A percentile compares a stretch with the other conserved stretches of the same genome.
Evolutionary conservation across 129 eudicot genomes (phyloP).

Genomic region (Helichrysum umbraculigerum): DNA sequence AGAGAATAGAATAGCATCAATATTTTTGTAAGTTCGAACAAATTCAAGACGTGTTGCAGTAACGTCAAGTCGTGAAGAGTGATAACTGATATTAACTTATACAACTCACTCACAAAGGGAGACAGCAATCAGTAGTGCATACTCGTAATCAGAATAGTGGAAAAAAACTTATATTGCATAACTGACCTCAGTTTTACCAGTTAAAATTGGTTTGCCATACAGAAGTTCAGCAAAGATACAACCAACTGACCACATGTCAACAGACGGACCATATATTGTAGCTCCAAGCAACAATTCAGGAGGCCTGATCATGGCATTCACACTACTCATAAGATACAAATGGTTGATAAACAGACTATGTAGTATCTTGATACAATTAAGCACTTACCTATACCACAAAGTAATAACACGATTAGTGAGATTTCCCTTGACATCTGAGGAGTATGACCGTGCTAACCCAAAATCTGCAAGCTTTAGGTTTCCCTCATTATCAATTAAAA

Average conservation of each 20-base stretch:
- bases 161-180: not conserved
- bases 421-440: conserved; percentile 65
- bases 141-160: not conserved
- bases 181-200: conserved; percentile 88
- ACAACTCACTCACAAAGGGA: conserved; percentile 6
- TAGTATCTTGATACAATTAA: not conserved
- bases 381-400: conserved; percentile 88
- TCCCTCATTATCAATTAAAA: conserved; percentile 91
- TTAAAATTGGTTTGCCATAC: conserved; percentile 81
- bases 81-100: not conserved
- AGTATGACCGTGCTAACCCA: conserved; percentile 82
- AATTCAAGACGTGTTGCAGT: not conserved
- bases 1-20: not conserved
- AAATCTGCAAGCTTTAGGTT: conserved; percentile 96
- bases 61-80: conserved; percentile 12
- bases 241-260: conserved; percentile 98
- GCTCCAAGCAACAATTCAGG: conserved; percentile 98
- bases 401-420: conserved; percentile 96
- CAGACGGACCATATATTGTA: conserved; percentile 93
- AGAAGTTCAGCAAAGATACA: conserved; percentile 94
- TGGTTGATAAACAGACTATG: conserved; percentile 10
- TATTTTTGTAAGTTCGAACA: not conserved
- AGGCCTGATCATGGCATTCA: conserved; percentile 57
- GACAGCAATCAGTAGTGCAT: not conserved
- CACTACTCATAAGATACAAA: conserved; percentile 19